Evolutionary conservation across 2,329 filamentous ascomycete genomes (phyloP).

Genomic region (Penicillium sp.): DNA sequence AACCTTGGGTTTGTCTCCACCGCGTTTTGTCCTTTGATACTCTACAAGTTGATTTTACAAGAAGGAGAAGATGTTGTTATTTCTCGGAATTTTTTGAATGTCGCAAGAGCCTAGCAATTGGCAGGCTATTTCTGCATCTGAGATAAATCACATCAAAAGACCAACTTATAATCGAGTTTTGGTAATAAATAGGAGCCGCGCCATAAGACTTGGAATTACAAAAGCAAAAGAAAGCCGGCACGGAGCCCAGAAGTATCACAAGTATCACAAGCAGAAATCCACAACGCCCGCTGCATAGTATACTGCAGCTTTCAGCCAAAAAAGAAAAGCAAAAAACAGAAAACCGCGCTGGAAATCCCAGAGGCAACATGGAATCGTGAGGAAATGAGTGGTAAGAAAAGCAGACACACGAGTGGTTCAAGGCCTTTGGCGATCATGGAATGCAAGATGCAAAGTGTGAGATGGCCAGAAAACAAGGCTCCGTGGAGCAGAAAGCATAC

Average conservation of each 20-base stretch:
- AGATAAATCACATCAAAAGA: constrained; percentile 1
- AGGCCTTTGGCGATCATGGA: constrained; percentile 12
- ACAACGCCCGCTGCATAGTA: constrained; percentile 25
- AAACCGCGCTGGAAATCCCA: not conserved
- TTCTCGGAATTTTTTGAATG: constrained; percentile 1
- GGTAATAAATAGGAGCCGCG: constrained; percentile 4
- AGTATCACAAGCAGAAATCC: constrained; percentile 8
- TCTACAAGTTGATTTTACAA: not conserved
- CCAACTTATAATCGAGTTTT: constrained; percentile 8
- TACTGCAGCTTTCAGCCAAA: constrained; percentile 12
- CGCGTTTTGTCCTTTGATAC: not conserved
- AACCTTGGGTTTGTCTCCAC: not conserved
- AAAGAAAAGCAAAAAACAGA: not conserved
- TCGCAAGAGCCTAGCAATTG: not conserved
- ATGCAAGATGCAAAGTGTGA: constrained; percentile 18
- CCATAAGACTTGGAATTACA: not conserved
- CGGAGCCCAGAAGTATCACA: constrained; percentile 5
- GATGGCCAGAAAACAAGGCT: constrained; percentile 8
- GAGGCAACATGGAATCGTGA: constrained; percentile 6
- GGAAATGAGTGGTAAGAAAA: constrained; percentile 9
- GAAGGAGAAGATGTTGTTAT: not conserved
- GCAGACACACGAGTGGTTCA: constrained; percentile 3
- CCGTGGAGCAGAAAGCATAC: constrained; percentile 6
- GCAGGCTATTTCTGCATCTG: constrained; percentile 2
- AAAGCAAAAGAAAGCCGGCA: constrained; percentile 1